Evolutionary conservation across 2,329 filamentous ascomycete species (phyloP), one percentile per base, ranked within the genome.

Genomic region (Colletotrichum orbiculare): DNA sequence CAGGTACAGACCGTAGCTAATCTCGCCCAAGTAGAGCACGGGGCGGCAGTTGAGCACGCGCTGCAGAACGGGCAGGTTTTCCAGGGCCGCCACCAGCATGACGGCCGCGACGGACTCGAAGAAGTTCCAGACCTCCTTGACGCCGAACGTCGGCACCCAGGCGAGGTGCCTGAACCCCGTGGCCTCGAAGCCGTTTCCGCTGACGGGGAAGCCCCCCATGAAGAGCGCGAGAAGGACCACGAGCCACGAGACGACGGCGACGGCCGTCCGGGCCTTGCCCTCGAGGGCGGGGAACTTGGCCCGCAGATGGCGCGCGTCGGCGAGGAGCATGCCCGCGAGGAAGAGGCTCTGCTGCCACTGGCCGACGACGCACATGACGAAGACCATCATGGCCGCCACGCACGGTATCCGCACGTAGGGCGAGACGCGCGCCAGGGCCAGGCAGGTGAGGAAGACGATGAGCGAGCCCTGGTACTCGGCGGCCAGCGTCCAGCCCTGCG

Each of bases 1-100:
- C 8, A 91, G 78, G 74, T 91, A 91, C 12, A 91, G 76, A 1
- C 84, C 80, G 71, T 85, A 91, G 0, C 87, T 89, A 58, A 90
- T 81, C 50, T 84, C 82, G 0, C 88, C 89, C 2, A 91, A 79
- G 66, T 88, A 89, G 70, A 89, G 87, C 70, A 83, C 86, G 70
- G 87, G 83, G 8, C 78, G 77, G 0, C 77, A 79, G 73, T 89
- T 87, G 68, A 90, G 89, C 70, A 88, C 86, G 5, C 75, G 67
- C 73, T 83, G 85, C n/a, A 89, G 77, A 82, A 82, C 38, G 6
- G 47, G 47, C 9, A 64, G 9, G 3, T 53, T 58, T 8, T 66
- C 52, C 5, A 68, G 25, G 11, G 64, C 50, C 33, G 43, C 38
- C 2, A 66, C 54, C 11, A 66, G 15, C 5, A 38, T 38, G 34